A percentile compares a stretch with the other conserved stretches of the same genome.
Conservation (phyloP, 257 asterid genomes). For the Solanum bulbocastanum region DNA sequence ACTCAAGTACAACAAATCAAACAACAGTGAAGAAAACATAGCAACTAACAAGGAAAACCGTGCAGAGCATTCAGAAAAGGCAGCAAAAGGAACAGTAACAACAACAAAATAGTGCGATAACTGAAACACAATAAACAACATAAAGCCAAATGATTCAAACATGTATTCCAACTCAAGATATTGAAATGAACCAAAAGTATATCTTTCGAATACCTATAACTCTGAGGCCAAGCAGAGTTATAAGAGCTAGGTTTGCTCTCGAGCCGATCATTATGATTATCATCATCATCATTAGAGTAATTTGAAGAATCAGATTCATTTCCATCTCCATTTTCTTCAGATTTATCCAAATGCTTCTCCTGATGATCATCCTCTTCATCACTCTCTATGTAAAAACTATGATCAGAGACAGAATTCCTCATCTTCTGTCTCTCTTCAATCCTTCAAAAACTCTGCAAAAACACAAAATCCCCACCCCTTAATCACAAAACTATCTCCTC, state of each 20-base stretch:
- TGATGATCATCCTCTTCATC: slow-evolving; percentile 55
- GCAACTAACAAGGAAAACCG: neutral
- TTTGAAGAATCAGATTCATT: slow-evolving; percentile 55
- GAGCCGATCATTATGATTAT: slow-evolving; percentile 14
- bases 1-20: neutral
- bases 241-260: slow-evolving; percentile 37
- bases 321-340: slow-evolving; percentile 32
- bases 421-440: slow-evolving; percentile 22
- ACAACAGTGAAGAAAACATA: neutral
- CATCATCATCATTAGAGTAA: slow-evolving; percentile 37
- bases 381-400: slow-evolving; percentile 73
- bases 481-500: neutral
- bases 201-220: slow-evolving; percentile 52
- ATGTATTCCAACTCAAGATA: neutral
- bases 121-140: neutral
- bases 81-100: neutral
- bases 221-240: slow-evolving; percentile 83
- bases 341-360: slow-evolving; percentile 32
- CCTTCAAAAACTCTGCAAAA: slow-evolving; percentile 13
- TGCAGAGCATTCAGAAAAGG: neutral
- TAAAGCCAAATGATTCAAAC: neutral
- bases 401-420: slow-evolving; percentile 76
- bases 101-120: neutral
- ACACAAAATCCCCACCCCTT: neutral
- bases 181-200: neutral